Base-by-base conservation (phyloP, 345 rosid genomes). In the Aurinia saxatilis region DNA sequence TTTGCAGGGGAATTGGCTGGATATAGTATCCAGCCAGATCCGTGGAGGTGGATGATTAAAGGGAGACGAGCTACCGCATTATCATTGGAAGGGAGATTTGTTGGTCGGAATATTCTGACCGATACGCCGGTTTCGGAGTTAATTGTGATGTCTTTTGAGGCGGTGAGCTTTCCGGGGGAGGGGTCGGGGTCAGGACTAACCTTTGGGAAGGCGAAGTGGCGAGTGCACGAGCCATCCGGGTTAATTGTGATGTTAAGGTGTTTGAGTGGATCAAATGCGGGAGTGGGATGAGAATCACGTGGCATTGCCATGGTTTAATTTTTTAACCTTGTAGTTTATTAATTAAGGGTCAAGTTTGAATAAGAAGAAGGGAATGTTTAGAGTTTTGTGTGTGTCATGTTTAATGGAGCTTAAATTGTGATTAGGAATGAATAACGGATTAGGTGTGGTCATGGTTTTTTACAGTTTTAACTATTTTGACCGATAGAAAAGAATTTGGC, bases 41-140 rank as follows among this genome's bases (percentile, higher is more conserved):
- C 69, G 23, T 77, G 81, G 31, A 77, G 45, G 34, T 69, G 74
- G 40, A 77, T 0, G 34, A 73, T 39, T 21, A 77, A 47, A 1
- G 81, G 81, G 8, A 73, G 78, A 16, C 79, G 76, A 44, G 76
- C 75, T 1, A 70, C 65, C n/a, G 67, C 23, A 52, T 60, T 66
- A 13, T 75, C 72, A 55, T 60, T 69, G 5, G 73, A 56, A 1
- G 72, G 70, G 14, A 68, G 58, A 14, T 70, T 66, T 7, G 67
- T 73, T 40, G 84, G 79, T 30, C 71, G 70, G 71, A 27, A 80
- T 2, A 77, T 60, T 2, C 84, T 70, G 8, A 77, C 42, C 11
- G 49, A 0, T 3, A 71, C 36, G 8, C 75, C 66, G 18, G 71
- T 68, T 29, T 60, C 65, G 0, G 31, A 50, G 66, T 72, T 68